Percentiles rank a stretch among this genome's conserved stretches.
These are phyloP conservation scores for Syncephalis fuscata DNA, from an alignment of 371 early-diverging fungal species.

Conservation along the genomic window DNA sequence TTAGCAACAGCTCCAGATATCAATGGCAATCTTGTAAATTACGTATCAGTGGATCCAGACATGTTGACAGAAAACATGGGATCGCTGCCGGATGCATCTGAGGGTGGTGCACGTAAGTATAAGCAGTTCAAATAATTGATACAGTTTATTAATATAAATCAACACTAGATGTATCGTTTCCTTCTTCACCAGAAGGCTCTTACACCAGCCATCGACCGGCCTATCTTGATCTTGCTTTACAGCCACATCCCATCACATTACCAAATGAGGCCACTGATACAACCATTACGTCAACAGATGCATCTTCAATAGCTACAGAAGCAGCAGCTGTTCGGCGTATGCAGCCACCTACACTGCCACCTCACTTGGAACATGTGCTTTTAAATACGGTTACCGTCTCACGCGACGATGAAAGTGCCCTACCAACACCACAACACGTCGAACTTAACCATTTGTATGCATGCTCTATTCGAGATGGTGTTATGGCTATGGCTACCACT, in stretches of 20 bases:
- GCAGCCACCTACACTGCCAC: conserved; percentile 77
- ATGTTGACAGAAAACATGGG: too few species aligned
- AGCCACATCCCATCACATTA: neutral
- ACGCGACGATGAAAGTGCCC: conserved; percentile 52
- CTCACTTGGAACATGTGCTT: conserved; percentile 81
- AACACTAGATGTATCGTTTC: too few species aligned
- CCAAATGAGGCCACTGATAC: too few species aligned
- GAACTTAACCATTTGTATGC: conserved; percentile 91
- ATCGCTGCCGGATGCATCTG: too few species aligned
- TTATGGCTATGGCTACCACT: conserved; percentile 85
- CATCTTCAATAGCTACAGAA: neutral
- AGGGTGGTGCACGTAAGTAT: too few species aligned
- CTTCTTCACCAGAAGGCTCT: too few species aligned
- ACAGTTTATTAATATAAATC: too few species aligned
- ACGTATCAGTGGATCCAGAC: conserved; percentile 46
- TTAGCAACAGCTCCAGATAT: conserved; percentile 81
- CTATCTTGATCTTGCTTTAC: too few species aligned
- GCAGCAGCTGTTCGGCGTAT: neutral
- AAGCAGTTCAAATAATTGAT: too few species aligned
- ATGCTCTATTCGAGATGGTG: conserved; percentile 86
- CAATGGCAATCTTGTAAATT: conserved; percentile 92
- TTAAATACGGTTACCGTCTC: conserved; percentile 46
- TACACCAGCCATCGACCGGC: too few species aligned
- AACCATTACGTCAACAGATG: too few species aligned
- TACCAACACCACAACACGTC: conserved; percentile 87